These are phyloP conservation scores for Fraxinus sp. DNA, from an alignment of 305 asterid species.

Conservation along the genomic window DNA sequence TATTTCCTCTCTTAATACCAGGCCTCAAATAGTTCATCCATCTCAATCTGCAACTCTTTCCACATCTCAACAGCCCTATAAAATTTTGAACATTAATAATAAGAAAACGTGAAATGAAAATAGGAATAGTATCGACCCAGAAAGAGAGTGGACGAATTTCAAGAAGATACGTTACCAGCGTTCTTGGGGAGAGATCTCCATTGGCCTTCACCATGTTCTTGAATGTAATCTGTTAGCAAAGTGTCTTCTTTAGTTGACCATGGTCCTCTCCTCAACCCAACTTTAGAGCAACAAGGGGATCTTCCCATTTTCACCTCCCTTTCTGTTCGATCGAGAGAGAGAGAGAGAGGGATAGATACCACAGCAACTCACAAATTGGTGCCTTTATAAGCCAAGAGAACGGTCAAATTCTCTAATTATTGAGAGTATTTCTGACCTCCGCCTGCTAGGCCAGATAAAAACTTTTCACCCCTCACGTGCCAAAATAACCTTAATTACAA, in stretches of 20 bases:
- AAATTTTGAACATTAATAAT: too few relatives aligned
- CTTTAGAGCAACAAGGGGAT: constrained; percentile 18
- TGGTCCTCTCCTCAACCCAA: constrained; percentile 13
- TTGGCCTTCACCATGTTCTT: constrained; percentile 19
- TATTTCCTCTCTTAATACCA: constrained; percentile 38
- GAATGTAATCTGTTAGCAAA: constrained; percentile 10
- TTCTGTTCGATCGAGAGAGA: background rate
- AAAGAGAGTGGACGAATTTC: background rate
- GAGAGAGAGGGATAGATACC: background rate
- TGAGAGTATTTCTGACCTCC: too few relatives aligned
- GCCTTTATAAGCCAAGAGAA: background rate
- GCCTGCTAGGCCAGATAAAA: too few relatives aligned
- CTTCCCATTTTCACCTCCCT: constrained; percentile 12
- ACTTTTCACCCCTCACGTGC: too few relatives aligned
- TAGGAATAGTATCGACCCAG: too few relatives aligned
- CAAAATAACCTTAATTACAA: too few relatives aligned
- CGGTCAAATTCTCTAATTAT: background rate
- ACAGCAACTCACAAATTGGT: background rate
- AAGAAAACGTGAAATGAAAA: too few relatives aligned
- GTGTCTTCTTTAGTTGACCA: constrained; percentile 8
- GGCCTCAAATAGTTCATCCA: constrained; percentile 45
- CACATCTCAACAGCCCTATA: constrained; percentile 38
- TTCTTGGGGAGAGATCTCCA: constrained; percentile 16
- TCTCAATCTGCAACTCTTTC: constrained; percentile 14
- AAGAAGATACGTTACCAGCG: background rate